Base-by-base conservation (phyloP, 2,329 filamentous ascomycete genomes). In the Clarireedia monteithiana region DNA sequence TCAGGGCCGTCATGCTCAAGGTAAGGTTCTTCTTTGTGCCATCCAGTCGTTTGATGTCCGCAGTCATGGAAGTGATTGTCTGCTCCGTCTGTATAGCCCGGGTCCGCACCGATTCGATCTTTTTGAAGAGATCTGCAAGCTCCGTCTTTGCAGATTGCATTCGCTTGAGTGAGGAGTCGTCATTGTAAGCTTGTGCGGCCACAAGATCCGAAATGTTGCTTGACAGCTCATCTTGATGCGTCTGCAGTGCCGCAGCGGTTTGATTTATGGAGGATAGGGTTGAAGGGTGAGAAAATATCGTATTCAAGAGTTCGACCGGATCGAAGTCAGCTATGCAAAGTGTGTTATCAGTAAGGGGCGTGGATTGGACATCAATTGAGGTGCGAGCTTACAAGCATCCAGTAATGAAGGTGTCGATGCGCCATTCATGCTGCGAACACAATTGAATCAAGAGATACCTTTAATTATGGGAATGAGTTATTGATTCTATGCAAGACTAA, bases 61-160 rank as follows among this genome's bases (percentile, higher is more conserved):
- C 91, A 59, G 94, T 99, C 94, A 99, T 99, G 63, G 91, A 91
- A 48, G 92, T 96, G 69, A 99, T 99, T 63, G 91, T 88, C 70
- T 91, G 86, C 73, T 99, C 94, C 20, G 94, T 97, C 76, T 91
- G 85, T 65, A 95, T 82, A 39, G 94, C 94, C 52, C 92, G 84
- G 65, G 86, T 86, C 55, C 91, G 88, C 55, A 99, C 92, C 62
- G 85, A 88, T 71, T 97, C 92, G 70, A 99, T 96, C 74, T 95
- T 95, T 66, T 85, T 84, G 77, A 99, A 96, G 40, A 99, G 83
- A 64, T 88, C 85, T 17, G 88, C 87, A 60, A 99, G 83, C 74
- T 97, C 94, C 56, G 84, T 81, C 74, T 96, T 92, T 46, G 94
- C 91, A 50, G 86, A 84, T 74, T 95, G 88, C 76, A 99, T 96